Conservation (phyloP, 495 filamentous ascomycete genomes). For the Penicillium tannophilum region DNA sequence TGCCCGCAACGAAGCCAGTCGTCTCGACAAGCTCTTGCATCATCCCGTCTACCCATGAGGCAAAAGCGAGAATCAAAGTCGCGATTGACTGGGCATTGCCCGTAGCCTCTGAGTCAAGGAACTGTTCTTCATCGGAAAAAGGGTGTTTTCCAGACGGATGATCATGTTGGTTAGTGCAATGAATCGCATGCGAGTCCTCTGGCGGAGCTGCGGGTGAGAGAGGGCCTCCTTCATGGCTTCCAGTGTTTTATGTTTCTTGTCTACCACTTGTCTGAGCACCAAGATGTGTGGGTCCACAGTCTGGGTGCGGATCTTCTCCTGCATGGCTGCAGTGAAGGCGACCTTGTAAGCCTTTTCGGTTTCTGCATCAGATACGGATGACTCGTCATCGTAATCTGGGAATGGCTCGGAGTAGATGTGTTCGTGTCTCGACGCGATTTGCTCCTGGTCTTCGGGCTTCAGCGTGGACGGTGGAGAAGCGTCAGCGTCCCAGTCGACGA, state of each 20-base stretch:
- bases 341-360: conserved; percentile 21
- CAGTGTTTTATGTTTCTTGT: conserved; percentile 12
- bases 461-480: neutral
- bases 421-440: neutral
- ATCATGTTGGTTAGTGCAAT: conserved; percentile 28
- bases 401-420: conserved; percentile 32
- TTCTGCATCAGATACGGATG: neutral
- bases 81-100: conserved; percentile 11
- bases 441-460: neutral
- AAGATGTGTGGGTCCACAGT: conserved; percentile 20
- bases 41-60: conserved; percentile 19
- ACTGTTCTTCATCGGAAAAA: conserved; percentile 17
- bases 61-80: conserved; percentile 18
- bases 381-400: conserved; percentile 33
- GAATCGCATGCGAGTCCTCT: conserved; percentile 21
- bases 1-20: conserved; percentile 4
- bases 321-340: conserved; percentile 28
- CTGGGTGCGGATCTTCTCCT: conserved; percentile 19
- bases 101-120: conserved; percentile 15
- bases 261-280: neutral
- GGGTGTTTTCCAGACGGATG: conserved; percentile 24
- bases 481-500: conserved; percentile 14
- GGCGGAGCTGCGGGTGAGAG: conserved; percentile 14
- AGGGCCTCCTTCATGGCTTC: conserved; percentile 22
- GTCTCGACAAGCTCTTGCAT: conserved; percentile 14